Conservation (phyloP, 768 basidiomycete species). For the Suillus clintonianus region DNA sequence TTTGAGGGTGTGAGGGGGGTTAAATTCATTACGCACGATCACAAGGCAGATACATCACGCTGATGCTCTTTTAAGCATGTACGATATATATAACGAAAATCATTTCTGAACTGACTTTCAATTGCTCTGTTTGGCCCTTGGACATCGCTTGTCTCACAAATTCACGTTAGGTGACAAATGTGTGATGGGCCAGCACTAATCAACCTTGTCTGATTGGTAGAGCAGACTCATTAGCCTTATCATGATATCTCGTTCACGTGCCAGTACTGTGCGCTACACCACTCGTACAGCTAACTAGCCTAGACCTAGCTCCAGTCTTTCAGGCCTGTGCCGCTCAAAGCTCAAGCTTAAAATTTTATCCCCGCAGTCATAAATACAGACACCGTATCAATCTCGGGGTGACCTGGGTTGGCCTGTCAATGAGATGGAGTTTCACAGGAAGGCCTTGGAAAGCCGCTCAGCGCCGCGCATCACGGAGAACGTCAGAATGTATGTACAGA, state of each 20-base stretch:
- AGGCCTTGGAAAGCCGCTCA: neutral
- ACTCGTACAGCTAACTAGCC: neutral
- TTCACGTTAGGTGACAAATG: neutral
- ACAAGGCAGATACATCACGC: neutral
- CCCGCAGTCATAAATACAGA: neutral
- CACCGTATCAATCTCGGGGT: neutral
- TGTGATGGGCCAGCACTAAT: neutral
- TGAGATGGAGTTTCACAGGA: neutral
- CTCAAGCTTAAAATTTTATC: neutral
- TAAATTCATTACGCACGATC: constrained; percentile 3
- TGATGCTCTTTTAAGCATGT: constrained; percentile 4
- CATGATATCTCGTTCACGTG: neutral
- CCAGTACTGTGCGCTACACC: neutral
- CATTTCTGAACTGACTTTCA: neutral
- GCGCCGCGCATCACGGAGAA: neutral
- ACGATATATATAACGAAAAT: neutral
- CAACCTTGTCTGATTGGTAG: neutral
- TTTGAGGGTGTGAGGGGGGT: neutral
- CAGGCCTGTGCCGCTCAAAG: neutral
- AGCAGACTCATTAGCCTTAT: neutral
- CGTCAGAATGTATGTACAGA: constrained; percentile 5
- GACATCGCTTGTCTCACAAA: neutral
- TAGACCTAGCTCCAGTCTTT: neutral
- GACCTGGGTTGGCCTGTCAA: neutral
- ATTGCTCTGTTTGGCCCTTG: neutral